A percentile compares a stretch with the other conserved stretches of the same genome.
phyloP scores from a whole-genome alignment of 2,329 filamentous ascomycete species.

The Pyricularia grisea region DNA sequence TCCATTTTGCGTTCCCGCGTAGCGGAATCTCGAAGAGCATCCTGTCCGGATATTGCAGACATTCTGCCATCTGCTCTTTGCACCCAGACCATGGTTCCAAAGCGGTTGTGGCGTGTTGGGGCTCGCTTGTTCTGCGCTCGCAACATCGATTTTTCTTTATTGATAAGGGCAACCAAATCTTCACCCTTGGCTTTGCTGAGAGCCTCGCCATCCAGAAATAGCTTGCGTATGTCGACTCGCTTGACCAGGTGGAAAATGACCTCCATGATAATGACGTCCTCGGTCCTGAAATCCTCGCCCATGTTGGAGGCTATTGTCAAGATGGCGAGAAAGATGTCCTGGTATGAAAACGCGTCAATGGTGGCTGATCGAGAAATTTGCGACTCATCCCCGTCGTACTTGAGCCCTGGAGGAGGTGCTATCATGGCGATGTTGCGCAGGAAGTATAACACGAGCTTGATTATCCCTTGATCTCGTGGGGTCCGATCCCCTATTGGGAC shows the following conservation, averaged over 20 bases:
- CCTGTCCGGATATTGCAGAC: slow-evolving; percentile 80
- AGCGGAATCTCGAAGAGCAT: slow-evolving; percentile 65
- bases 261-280: slow-evolving; percentile 85
- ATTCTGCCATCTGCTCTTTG: slow-evolving; percentile 78
- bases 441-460: slow-evolving; percentile 83
- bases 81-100: slow-evolving; percentile 96
- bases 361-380: slow-evolving; percentile 81
- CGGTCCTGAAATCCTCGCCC: slow-evolving; percentile 82
- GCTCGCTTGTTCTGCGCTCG: slow-evolving; percentile 67
- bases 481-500: slow-evolving; percentile 65
- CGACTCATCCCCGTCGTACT: slow-evolving; percentile 78
- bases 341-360: slow-evolving; percentile 80
- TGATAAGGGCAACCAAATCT: slow-evolving; percentile 66
- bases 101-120: slow-evolving; percentile 83
- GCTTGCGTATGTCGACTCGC: slow-evolving; percentile 70
- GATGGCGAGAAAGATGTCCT: slow-evolving; percentile 81
- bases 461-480: slow-evolving; percentile 78
- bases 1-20: slow-evolving; percentile 83
- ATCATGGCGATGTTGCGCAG: slow-evolving; percentile 86
- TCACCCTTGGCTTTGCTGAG: slow-evolving; percentile 58
- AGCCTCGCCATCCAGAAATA: slow-evolving; percentile 77
- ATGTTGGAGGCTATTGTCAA: slow-evolving; percentile 87
- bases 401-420: slow-evolving; percentile 58
- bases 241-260: slow-evolving; percentile 89
- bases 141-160: slow-evolving; percentile 77